These are phyloP conservation scores for Leishmania turanica DNA, from an alignment of 208 protist species.

Conservation along the genomic window DNA sequence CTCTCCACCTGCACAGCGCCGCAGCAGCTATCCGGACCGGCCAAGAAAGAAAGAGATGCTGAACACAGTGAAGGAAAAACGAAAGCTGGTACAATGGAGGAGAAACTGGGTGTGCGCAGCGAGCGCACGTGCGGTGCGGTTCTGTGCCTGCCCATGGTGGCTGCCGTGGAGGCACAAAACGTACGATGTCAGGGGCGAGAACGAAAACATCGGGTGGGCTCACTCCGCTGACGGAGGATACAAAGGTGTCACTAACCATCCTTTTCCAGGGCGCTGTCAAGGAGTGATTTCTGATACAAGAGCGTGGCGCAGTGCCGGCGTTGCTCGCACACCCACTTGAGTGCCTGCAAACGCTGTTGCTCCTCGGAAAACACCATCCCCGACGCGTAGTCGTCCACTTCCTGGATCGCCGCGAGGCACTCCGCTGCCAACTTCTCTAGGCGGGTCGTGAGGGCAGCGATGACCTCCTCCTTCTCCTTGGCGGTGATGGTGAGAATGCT, in stretches of 20 bases:
- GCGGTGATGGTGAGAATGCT: slow-evolving; percentile 68
- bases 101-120: background rate
- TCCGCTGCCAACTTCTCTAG: slow-evolving; percentile 54
- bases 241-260: background rate
- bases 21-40: background rate
- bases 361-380: slow-evolving; percentile 72
- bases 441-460: slow-evolving; percentile 57
- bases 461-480: slow-evolving; percentile 82
- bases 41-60: slow-evolving; percentile 12
- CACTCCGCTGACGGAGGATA: background rate
- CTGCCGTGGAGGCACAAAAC: background rate
- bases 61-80: background rate
- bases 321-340: slow-evolving; percentile 77
- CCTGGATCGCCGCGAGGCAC: slow-evolving; percentile 71
- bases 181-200: background rate
- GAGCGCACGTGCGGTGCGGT: background rate
- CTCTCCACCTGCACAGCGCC: background rate
- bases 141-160: too few relatives aligned
- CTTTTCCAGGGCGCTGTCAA: slow-evolving; percentile 5
- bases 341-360: slow-evolving; percentile 61
- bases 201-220: background rate
- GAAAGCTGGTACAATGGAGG: background rate
- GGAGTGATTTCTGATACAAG: slow-evolving; percentile 34
- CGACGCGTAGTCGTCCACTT: slow-evolving; percentile 73
- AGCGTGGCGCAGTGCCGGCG: slow-evolving; percentile 61